Evolutionary conservation across 2,329 filamentous ascomycete genomes (phyloP), one percentile per base, ranked within the genome.

Genomic region (Tympanopsis confertula): DNA sequence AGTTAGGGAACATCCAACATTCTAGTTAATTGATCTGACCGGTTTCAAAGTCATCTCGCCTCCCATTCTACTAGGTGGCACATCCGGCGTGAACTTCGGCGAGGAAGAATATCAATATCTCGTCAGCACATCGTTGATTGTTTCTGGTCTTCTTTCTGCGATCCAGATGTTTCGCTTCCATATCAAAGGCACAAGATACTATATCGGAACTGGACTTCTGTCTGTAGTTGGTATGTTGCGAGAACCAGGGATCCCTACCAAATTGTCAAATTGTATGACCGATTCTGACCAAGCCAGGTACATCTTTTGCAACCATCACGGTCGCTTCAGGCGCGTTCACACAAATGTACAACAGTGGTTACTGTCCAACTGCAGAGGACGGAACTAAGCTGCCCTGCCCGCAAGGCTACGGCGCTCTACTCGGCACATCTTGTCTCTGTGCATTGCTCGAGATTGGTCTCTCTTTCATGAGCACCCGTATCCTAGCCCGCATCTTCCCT

Each of bases 221-320:
- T 86, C 81, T 0, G 86, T 87, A 3, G 82, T 86, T 3, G 83
- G 82, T 13, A 81, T 86, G n/a, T n/a, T n/a, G n/a, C n/a, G n/a
- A n/a, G n/a, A n/a, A n/a, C n/a, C n/a, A n/a, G n/a, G n/a, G n/a
- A n/a, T n/a, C n/a, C n/a, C n/a, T n/a, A n/a, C n/a, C n/a, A n/a
- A n/a, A n/a, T n/a, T n/a, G n/a, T n/a, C n/a, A n/a, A n/a, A n/a
- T n/a, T n/a, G n/a, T n/a, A n/a, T n/a, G n/a, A n/a, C n/a, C n/a
- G n/a, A n/a, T n/a, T n/a, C n/a, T n/a, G n/a, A n/a, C n/a, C n/a
- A n/a, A n/a, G n/a, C n/a, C n/a, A n/a, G n/a, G n/a, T 7, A 10
- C 10, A 13, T 85, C 82, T 0, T 89, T 89, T 52, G 69, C 81
- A 35, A 79, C 83, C 42, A 85, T 88, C 42, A 74, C 81, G 3